Evolutionary conservation across 495 filamentous ascomycete species (phyloP).

Genomic region (Aspergillus carlsbadensis): DNA sequence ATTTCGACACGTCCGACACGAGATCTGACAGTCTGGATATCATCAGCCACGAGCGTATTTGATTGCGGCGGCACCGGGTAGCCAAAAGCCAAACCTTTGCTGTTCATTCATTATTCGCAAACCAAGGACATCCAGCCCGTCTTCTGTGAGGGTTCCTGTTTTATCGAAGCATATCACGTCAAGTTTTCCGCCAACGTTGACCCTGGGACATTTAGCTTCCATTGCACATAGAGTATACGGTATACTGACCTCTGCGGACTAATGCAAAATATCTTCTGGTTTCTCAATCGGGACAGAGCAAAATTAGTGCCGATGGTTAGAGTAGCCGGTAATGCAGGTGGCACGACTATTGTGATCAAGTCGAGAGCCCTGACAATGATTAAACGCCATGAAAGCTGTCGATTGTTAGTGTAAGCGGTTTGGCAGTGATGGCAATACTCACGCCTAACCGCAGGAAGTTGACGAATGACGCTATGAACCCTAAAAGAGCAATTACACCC

Average conservation of each 20-base stretch:
- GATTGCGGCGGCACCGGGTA: neutral
- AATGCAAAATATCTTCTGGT: constrained; percentile 92
- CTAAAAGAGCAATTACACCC: constrained; percentile 81
- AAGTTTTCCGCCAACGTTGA: constrained; percentile 94
- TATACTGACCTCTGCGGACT: constrained; percentile 75
- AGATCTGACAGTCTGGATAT: constrained; percentile 58
- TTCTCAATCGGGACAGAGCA: constrained; percentile 80
- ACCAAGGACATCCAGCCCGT: constrained; percentile 93
- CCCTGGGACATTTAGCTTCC: no score
- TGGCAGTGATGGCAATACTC: constrained; percentile 25
- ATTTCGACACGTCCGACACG: constrained; percentile 53
- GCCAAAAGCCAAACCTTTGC: constrained; percentile 38
- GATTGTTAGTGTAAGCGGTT: constrained; percentile 20
- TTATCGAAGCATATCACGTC: constrained; percentile 99
- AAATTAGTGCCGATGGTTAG: constrained; percentile 96
- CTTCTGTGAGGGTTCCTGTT: constrained; percentile 95
- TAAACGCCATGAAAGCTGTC: constrained; percentile 73
- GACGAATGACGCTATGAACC: constrained; percentile 85
- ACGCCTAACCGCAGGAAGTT: constrained; percentile 84
- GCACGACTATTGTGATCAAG: constrained; percentile 96
- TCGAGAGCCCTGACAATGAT: constrained; percentile 92
- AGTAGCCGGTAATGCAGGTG: constrained; percentile 94
- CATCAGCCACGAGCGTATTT: constrained; percentile 15
- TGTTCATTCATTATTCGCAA: constrained; percentile 70
- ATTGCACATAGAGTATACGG: no score